Evolutionary conservation across 345 rosid species (phyloP).

Genomic region (Raphanus raphanistrum): DNA sequence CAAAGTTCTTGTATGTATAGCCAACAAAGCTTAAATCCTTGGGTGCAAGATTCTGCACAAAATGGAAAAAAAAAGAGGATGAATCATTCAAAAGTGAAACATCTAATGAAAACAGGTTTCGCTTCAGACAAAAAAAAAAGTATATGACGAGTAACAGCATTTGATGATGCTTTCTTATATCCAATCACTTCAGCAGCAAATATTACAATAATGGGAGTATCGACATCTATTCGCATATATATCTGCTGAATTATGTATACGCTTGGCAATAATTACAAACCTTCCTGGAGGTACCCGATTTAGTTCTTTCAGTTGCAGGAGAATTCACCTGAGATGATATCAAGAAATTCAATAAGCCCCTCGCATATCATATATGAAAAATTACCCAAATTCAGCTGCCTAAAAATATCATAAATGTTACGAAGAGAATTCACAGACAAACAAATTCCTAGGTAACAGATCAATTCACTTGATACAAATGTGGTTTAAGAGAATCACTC

Average conservation of each 20-base stretch:
- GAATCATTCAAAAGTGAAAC: slow-evolving; percentile 10
- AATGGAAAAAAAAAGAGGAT: slow-evolving; percentile 20
- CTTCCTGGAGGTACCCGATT: slow-evolving; percentile 86
- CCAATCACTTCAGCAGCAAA: slow-evolving; percentile 8
- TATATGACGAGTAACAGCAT: neutral
- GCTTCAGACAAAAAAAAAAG: neutral
- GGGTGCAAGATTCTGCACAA: slow-evolving; percentile 67
- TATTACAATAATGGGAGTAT: neutral
- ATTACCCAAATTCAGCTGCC: neutral
- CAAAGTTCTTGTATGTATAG: slow-evolving; percentile 95
- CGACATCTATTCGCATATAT: slow-evolving; percentile 8
- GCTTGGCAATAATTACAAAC: slow-evolving; percentile 44
- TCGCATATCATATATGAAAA: slow-evolving; percentile 1
- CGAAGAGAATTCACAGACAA: slow-evolving; percentile 2
- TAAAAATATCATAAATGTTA: neutral
- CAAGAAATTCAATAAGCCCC: slow-evolving; percentile 12
- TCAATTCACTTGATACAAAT: slow-evolving; percentile 1
- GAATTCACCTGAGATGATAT: slow-evolving; percentile 57
- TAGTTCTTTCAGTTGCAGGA: slow-evolving; percentile 67
- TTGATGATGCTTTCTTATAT: slow-evolving; percentile 10
- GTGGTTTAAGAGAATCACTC: neutral
- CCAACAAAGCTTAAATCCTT: slow-evolving; percentile 96
- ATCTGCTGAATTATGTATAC: neutral
- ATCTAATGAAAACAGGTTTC: neutral
- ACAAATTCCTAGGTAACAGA: slow-evolving; percentile 17